Percentiles rank a stretch among this genome's conserved stretches.
phyloP scores from a whole-genome alignment of 352 stramenopile genomes.

The Pythium brachiatum region DNA sequence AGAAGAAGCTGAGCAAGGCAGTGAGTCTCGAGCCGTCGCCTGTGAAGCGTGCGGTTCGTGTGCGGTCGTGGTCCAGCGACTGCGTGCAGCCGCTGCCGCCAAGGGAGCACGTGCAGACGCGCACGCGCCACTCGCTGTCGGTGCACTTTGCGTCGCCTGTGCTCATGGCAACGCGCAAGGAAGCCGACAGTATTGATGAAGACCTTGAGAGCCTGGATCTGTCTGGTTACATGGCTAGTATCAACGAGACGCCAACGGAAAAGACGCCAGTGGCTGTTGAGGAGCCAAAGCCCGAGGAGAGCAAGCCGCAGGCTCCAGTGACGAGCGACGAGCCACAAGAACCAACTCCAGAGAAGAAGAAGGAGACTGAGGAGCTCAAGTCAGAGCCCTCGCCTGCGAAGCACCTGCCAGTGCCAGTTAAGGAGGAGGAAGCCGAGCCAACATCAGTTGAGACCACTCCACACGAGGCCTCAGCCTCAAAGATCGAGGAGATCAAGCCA shows the following conservation, averaged over 20 bases:
- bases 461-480: too few species aligned
- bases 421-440: background rate
- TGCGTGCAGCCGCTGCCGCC: slow-evolving; percentile 7
- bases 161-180: slow-evolving; percentile 7
- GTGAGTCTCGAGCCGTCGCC: slow-evolving; percentile 4
- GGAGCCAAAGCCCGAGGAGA: background rate
- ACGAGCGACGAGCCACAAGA: background rate
- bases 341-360: background rate
- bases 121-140: slow-evolving; percentile 22
- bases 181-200: slow-evolving; percentile 1
- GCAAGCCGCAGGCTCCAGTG: background rate
- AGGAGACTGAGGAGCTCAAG: background rate
- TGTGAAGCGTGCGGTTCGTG: background rate
- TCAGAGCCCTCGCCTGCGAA: background rate
- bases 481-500: background rate
- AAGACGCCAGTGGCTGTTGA: background rate
- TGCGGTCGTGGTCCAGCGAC: slow-evolving; percentile 22
- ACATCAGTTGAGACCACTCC: too few species aligned
- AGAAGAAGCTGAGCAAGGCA: slow-evolving; percentile 13
- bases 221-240: slow-evolving; percentile 10
- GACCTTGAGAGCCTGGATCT: slow-evolving; percentile 18
- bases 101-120: slow-evolving; percentile 12
- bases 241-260: slow-evolving; percentile 10
- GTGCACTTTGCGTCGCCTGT: slow-evolving; percentile 25
- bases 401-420: background rate